Conservation (phyloP, 73 alveolate species). For the Symbiodinium pilosum region DNA sequence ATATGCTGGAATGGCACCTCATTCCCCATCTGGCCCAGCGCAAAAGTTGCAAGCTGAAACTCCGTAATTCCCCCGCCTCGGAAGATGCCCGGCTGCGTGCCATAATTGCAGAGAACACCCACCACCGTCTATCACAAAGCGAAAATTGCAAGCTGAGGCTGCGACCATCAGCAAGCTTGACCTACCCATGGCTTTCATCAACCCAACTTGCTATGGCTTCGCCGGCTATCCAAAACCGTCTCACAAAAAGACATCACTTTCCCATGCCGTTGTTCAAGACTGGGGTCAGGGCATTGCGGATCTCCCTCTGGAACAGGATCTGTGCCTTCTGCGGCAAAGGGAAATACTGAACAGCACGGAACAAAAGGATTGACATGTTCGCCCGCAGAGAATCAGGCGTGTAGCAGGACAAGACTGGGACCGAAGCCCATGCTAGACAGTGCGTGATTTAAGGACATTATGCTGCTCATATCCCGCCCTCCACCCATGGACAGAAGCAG, state of each 20-base stretch:
- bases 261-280: background rate
- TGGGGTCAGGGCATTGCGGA: background rate
- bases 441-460: too few species aligned
- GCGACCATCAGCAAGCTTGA: background rate
- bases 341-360: too few species aligned
- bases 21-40: background rate
- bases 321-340: background rate
- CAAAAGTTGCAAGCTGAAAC: background rate
- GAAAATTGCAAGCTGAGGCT: background rate
- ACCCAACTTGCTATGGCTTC: too few species aligned
- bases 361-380: too few species aligned
- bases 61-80: background rate
- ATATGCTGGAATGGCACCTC: background rate
- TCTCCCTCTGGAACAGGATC: background rate
- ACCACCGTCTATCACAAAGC: too few species aligned
- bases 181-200: background rate
- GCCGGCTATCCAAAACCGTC: background rate
- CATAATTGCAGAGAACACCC: too few species aligned
- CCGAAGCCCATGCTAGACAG: too few species aligned
- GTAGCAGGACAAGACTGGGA: too few species aligned
- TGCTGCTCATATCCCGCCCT: too few species aligned
- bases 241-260: background rate
- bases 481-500: too few species aligned
- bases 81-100: too few species aligned
- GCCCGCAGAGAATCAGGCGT: too few species aligned